Base-by-base conservation (phyloP, 768 basidiomycete species). In the Suillus paluster region DNA sequence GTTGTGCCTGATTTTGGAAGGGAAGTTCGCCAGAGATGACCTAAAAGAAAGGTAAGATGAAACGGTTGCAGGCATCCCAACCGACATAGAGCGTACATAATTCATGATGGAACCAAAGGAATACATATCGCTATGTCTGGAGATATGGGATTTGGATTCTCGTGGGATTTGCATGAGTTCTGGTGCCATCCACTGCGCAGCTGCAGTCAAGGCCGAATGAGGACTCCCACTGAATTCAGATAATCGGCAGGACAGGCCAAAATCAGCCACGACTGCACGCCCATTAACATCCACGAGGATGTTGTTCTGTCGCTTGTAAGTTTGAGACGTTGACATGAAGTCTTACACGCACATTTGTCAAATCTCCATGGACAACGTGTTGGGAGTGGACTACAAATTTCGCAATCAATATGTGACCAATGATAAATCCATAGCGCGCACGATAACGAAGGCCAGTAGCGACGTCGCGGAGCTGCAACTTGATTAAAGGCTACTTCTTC, bases 71-170 rank as follows among this genome's bases (percentile, higher is more conserved):
- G 23, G 25, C 4, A 19, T 19, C 23, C 9, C 23, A 19, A 10
- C 9, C 14, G 23, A 19, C 12, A 38, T 23, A 11, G 15, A 25
- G 5, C 53, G 25, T 54, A 54, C 53, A 12, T 54, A 54, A 38
- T 54, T 54, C 53, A 54, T 38, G 36, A 54, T 54, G 36, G 36
- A 25, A 23, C 53, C 53, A 38, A 54, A 54, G 53, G 53, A 38
- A 23, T 54, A 54, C 36, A 54, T 54, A 38, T 54, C 53, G 17
- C 53, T 54, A 9, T 38, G 21, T 38, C 15, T 54, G 19, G 25
- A 30, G 27, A 30, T 30, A 30, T 30, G 30, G 30, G 48, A 27
- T 48, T 48, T 25, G 15, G 15, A 25, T 30, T 6, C 30, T 30
- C 3, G 30, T 6, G 14, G 44, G n/a, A 12, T 15, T 48, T 25